A percentile compares a stretch with the other conserved stretches of the same genome.
Evolutionary conservation across 208 protist genomes (phyloP).

Genomic region (Trypanosoma congolense): DNA sequence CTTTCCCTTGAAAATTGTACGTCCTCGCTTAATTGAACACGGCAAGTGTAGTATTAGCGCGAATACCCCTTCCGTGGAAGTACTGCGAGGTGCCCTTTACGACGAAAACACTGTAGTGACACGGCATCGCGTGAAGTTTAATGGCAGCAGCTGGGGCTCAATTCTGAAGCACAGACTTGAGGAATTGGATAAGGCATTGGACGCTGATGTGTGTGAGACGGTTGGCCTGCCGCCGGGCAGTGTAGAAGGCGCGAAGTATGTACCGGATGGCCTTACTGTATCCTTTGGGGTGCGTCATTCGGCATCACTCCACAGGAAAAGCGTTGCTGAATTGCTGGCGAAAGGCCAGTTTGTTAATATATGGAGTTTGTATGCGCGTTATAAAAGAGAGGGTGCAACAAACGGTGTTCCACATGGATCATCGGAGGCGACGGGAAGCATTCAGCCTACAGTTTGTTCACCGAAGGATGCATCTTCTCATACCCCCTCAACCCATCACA

Average conservation of each 20-base stretch:
- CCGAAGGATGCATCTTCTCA: too few species aligned
- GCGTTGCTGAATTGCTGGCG: conserved; percentile 10
- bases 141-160: conserved; percentile 1
- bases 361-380: conserved; percentile 9
- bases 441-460: too few species aligned
- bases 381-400: too few species aligned
- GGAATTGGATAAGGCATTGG: not conserved
- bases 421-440: too few species aligned
- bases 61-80: not conserved
- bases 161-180: not conserved
- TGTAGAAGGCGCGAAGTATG: conserved; percentile 30
- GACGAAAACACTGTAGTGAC: conserved; percentile 20
- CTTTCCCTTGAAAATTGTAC: too few species aligned
- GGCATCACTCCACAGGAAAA: not conserved
- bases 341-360: not conserved
- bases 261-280: conserved; percentile 19
- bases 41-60: not conserved
- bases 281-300: conserved; percentile 43
- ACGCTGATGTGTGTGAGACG: conserved; percentile 6
- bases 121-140: conserved; percentile 26
- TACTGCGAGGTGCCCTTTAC: not conserved
- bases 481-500: too few species aligned
- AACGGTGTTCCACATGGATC: too few species aligned
- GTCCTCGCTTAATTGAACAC: too few species aligned
- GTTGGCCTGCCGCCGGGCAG: conserved; percentile 23